Evolutionary conservation across 1,139 yeast species (phyloP), one percentile per base, ranked within the genome.

Genomic region (Zygosaccharomyces pseudobailii): DNA sequence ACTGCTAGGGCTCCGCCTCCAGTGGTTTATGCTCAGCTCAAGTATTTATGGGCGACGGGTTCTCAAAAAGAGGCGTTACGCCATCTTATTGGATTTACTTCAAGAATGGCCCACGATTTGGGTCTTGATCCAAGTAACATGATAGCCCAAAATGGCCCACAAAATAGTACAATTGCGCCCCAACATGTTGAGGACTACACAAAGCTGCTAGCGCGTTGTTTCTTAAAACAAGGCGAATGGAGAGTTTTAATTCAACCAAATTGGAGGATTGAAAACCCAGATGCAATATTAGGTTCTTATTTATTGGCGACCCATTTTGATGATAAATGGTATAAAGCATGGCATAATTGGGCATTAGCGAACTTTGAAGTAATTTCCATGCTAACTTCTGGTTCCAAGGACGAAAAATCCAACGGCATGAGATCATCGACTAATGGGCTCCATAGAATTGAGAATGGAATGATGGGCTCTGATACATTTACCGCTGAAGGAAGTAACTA

Each of bases 261-360:
- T 51, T 90, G 97, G 96, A 78, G 89, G 60, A 77, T 82, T 19
- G 76, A 73, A 34, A 70, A 71, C 50, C 67, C 75, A 0, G 95
- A 86, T 55, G 82, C 89, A 0, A 88, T 94, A 54, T 72, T 94
- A 52, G 96, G 97, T 9, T 90, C 97, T 0, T 94, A 88, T 65
- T 72, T 90, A 49, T 74, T 92, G 55, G 97, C 98, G 0, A 92
- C 98, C 0, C 96, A 90, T 64, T 92, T 92, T 66, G 97, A 92
- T 63, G 76, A 79, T 41, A 78, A 79, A 37, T 94, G 98, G 97
- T 94, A 94, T 63, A 92, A 94, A 61, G 98, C 98, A 21, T 94
- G 98, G 98, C 99, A 94, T 63, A 90, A 89, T 62, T 94, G 99
- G 99, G 98, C 98, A 0, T 72, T 94, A 59, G 97, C 98, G 0